These are phyloP conservation scores for Flaveria trinervia DNA, from an alignment of 129 eudicot genomes.

Conservation along the genomic window DNA sequence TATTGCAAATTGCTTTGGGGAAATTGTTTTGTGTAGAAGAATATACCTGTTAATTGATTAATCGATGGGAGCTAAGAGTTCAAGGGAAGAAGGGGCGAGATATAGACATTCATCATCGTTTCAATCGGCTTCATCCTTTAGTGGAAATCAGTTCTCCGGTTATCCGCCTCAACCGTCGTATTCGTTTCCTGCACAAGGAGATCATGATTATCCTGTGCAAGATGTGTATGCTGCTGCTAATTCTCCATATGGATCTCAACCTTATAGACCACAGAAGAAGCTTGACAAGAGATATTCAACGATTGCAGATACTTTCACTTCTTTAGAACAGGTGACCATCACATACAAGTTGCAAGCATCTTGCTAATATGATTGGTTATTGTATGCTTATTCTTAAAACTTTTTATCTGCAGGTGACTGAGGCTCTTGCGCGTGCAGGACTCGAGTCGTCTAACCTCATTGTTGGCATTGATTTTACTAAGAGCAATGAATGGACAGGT, in stretches of 20 bases:
- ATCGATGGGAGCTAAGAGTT: slow-evolving; percentile 66
- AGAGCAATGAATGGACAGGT: slow-evolving; percentile 99
- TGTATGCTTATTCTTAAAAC: not conserved
- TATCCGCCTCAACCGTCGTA: slow-evolving; percentile 39
- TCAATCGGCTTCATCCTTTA: slow-evolving; percentile 46
- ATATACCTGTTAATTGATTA: slow-evolving; percentile 28
- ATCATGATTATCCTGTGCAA: slow-evolving; percentile 43
- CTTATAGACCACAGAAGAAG: slow-evolving; percentile 56
- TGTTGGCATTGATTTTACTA: slow-evolving; percentile 92
- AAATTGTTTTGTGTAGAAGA: not conserved
- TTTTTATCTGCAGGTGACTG: slow-evolving; percentile 75
- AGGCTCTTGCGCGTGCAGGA: slow-evolving; percentile 87
- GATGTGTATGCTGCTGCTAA: slow-evolving; percentile 35
- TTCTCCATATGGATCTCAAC: slow-evolving; percentile 30
- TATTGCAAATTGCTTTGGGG: slow-evolving; percentile 11
- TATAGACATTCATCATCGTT: slow-evolving; percentile 47
- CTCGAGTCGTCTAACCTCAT: slow-evolving; percentile 96
- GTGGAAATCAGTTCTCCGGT: slow-evolving; percentile 42
- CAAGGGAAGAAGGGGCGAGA: slow-evolving; percentile 51
- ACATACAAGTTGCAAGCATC: not conserved
- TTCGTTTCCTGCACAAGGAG: slow-evolving; percentile 35
- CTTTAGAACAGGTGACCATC: slow-evolving; percentile 75
- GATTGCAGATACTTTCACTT: slow-evolving; percentile 79
- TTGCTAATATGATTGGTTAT: not conserved
- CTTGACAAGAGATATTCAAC: slow-evolving; percentile 72